A percentile compares a stretch with the other conserved stretches of the same genome.
These are phyloP conservation scores for Fraxinus sp. DNA, from an alignment of 305 asterid genomes.

Conservation along the genomic window DNA sequence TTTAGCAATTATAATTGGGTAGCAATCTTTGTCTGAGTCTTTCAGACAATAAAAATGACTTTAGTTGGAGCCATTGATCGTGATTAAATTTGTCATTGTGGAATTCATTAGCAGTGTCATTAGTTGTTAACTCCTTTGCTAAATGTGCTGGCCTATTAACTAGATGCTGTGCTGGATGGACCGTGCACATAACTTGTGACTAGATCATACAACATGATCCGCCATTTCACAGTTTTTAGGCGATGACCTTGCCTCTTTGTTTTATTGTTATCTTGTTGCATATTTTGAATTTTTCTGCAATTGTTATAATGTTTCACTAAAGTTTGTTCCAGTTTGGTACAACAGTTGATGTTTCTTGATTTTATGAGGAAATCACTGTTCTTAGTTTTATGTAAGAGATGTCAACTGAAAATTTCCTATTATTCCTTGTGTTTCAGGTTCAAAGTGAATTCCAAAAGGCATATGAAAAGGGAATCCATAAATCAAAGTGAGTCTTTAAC, in stretches of 20 bases:
- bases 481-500: conserved; percentile 61
- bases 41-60: background rate
- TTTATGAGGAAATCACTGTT: background rate
- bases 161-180: background rate
- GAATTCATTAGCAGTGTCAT: background rate
- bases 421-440: conserved; percentile 42
- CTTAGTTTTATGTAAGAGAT: conserved; percentile 3
- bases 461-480: conserved; percentile 80
- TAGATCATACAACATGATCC: background rate
- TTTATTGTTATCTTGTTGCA: background rate
- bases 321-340: background rate
- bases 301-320: background rate
- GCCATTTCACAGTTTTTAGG: background rate
- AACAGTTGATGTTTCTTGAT: background rate
- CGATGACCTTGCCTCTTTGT: background rate
- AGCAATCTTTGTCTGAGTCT: background rate
- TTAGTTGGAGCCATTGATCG: background rate
- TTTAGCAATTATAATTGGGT: background rate
- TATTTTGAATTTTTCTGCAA: background rate
- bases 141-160: background rate
- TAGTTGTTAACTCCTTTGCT: background rate
- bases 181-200: background rate
- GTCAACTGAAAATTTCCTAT: conserved; percentile 20
- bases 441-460: conserved; percentile 87
- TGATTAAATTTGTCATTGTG: background rate